phyloP scores from a whole-genome alignment of 2,329 filamentous ascomycete species.

The Colletotrichum aenigma region DNA sequence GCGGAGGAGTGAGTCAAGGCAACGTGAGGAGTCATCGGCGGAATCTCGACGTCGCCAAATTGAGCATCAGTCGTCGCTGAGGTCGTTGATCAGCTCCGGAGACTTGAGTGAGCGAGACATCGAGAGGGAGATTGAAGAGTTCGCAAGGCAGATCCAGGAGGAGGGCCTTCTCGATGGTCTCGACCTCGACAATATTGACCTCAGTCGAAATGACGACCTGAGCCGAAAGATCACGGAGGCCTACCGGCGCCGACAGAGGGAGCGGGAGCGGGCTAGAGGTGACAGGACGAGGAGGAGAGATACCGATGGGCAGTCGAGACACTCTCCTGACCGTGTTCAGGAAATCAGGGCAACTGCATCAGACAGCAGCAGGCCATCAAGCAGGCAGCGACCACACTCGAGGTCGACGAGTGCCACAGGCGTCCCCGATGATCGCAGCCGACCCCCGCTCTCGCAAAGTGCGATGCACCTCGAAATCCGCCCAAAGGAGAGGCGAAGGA shows the following conservation, averaged over 20 bases:
- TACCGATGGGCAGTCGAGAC: constrained; percentile 41
- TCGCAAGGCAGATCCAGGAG: constrained; percentile 85
- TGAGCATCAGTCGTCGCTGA: constrained; percentile 87
- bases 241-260: constrained; percentile 77
- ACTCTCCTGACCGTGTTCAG: constrained; percentile 25
- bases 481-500: constrained; percentile 46
- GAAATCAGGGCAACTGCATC: constrained; percentile 19
- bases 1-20: constrained; percentile 50
- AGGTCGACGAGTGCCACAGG: constrained; percentile 49
- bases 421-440: constrained; percentile 51
- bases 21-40: constrained; percentile 39
- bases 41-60: constrained; percentile 61
- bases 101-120: constrained; percentile 79
- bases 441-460: constrained; percentile 53
- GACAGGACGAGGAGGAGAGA: constrained; percentile 42
- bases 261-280: constrained; percentile 30
- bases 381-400: constrained; percentile 43
- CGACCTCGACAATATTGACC: constrained; percentile 85
- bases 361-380: constrained; percentile 26
- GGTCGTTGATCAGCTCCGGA: constrained; percentile 81
- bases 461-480: constrained; percentile 54
- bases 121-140: constrained; percentile 88
- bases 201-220: constrained; percentile 85
- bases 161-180: constrained; percentile 88
- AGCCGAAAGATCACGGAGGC: constrained; percentile 90